Evolutionary conservation across 2,329 filamentous ascomycete genomes (phyloP), one percentile per base, ranked within the genome.

Genomic region (Helotiales sp.): DNA sequence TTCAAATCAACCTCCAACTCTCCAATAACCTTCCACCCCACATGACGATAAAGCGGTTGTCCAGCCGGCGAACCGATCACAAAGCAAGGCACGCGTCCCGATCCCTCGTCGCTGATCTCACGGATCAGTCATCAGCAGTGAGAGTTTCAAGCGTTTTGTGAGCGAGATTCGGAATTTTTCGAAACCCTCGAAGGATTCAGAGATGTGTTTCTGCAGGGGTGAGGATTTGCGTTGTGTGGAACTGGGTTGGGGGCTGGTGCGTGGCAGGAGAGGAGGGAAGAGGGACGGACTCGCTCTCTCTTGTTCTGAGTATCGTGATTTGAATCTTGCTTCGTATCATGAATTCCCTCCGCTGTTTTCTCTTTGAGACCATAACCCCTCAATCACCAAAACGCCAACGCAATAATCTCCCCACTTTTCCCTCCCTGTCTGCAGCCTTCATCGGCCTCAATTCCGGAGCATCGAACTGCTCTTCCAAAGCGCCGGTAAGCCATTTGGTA

Each of bases 11-110:
- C 49, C 49, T 52, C 24, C 49, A 52, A 7, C 20, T 28, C 26
- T 26, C 49, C 49, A 52, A 52, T 52, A 11, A 28, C 49, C 49
- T 52, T 52, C 49, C 49, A 52, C 24, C 24, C 49, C 28, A 52
- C 49, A n/a, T 52, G 49, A 24, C 6, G 13, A 30, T 52, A 52
- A 5, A 52, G 6, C 26, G 49, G 49, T 30, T 52, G 49, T 8
- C 49, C 49, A 6, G 17, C 49, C 24, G 49, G 49, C 49, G 49
- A 52, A 30, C 24, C 49, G 10, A 52, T 52, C 49, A 52, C 17
- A 17, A 52, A 52, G 10, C 49, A 52, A 3, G 49, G 49, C 49
- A 52, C 49, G 15, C 24, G 49, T 52, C 11, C 49, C 49, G 3
- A 52, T 52, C 7, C 49, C 49, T 30, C 49, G 24, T 6, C 49